phyloP scores from a whole-genome alignment of 2,329 filamentous ascomycete species.

The Xylaria sp. region DNA sequence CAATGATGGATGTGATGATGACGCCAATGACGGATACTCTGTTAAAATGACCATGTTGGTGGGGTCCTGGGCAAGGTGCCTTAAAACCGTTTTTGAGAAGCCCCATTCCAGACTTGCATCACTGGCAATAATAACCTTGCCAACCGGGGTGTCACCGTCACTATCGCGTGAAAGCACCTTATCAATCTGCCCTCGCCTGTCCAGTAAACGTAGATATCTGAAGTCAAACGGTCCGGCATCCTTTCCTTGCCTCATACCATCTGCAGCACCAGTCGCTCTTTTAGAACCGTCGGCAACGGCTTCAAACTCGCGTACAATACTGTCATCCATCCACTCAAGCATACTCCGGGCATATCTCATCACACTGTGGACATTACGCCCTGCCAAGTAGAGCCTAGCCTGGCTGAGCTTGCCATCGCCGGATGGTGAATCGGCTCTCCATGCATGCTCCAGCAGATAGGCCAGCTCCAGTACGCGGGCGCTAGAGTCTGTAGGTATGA shows the following conservation, averaged over 20 bases:
- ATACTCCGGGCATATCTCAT: constrained; percentile 93
- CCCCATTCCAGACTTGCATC: constrained; percentile 94
- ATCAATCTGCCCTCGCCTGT: constrained; percentile 82
- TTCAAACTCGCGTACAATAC: constrained; percentile 91
- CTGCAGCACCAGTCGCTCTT: constrained; percentile 58
- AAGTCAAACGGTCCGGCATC: constrained; percentile 86
- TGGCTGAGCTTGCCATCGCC: constrained; percentile 62
- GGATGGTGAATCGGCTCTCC: constrained; percentile 72
- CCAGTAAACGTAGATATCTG: constrained; percentile 82
- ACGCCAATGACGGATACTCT: constrained; percentile 69
- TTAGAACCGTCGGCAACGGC: constrained; percentile 66
- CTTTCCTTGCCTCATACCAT: constrained; percentile 60
- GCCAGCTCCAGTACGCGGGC: constrained; percentile 92
- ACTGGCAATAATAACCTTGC: constrained; percentile 87
- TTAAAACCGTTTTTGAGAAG: constrained; percentile 84
- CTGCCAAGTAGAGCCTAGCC: constrained; percentile 81
- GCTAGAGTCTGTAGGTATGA: constrained; percentile 95
- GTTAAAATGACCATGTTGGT: constrained; percentile 90
- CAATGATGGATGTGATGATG: constrained; percentile 63
- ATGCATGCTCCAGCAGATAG: constrained; percentile 91
- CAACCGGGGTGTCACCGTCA: constrained; percentile 57
- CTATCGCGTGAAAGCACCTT: constrained; percentile 66
- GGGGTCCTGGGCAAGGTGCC: constrained; percentile 76
- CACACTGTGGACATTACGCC: constrained; percentile 85
- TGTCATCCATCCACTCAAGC: constrained; percentile 99